A percentile compares a stretch with the other conserved stretches of the same genome.
These are phyloP conservation scores for Phylloboletellus chloephorus DNA, from an alignment of 1,284 basidiomycete genomes.

Conservation along the genomic window DNA sequence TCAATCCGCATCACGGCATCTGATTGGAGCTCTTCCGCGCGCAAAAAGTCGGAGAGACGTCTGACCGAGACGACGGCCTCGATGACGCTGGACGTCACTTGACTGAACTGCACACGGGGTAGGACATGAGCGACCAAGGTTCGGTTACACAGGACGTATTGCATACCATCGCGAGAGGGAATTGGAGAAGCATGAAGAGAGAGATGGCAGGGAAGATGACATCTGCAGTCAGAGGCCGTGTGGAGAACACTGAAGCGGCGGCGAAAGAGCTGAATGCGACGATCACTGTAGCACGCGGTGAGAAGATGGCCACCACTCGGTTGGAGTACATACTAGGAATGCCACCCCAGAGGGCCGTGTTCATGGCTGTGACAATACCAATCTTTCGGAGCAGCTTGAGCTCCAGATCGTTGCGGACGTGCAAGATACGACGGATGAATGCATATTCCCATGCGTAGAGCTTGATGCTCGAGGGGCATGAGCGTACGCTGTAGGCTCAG, in stretches of 20 bases:
- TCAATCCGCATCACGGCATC: slow-evolving; percentile 59
- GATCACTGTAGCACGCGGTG: slow-evolving; percentile 43
- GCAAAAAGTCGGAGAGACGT: slow-evolving; percentile 76
- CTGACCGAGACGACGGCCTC: slow-evolving; percentile 84
- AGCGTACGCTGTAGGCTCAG: background rate
- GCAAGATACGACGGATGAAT: slow-evolving; percentile 68
- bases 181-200: slow-evolving; percentile 84
- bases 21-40: slow-evolving; percentile 74
- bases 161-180: slow-evolving; percentile 81
- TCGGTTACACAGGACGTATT: background rate
- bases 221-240: slow-evolving; percentile 79
- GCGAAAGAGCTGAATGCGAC: slow-evolving; percentile 90
- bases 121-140: slow-evolving; percentile 1
- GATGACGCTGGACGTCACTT: slow-evolving; percentile 73
- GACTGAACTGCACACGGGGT: slow-evolving; percentile 45
- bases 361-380: slow-evolving; percentile 64
- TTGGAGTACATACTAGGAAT: slow-evolving; percentile 44
- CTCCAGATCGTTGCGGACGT: slow-evolving; percentile 83
- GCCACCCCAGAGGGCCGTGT: slow-evolving; percentile 59
- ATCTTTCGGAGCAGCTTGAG: slow-evolving; percentile 78
- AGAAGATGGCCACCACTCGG: slow-evolving; percentile 28
- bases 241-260: slow-evolving; percentile 66
- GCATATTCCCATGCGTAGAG: slow-evolving; percentile 87
- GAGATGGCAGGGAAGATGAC: slow-evolving; percentile 94
- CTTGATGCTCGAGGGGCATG: slow-evolving; percentile 51